Evolutionary conservation across 1,139 yeast genomes (phyloP).

Genomic region (Blastobotrys indianensis): DNA sequence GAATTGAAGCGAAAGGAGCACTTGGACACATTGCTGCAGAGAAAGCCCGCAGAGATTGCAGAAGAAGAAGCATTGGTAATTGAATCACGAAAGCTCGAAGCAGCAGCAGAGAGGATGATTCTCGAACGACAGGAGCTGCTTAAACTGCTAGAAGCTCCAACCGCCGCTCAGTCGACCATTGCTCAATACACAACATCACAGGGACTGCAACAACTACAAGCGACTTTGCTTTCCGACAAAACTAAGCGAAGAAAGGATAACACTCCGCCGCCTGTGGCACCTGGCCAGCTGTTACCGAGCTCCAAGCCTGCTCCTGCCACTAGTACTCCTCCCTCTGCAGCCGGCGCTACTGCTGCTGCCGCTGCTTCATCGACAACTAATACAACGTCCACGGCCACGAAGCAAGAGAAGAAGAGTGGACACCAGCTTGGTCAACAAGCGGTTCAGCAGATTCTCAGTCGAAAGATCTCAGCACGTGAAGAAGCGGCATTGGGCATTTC

Average conservation of each 20-base stretch:
- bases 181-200: conserved; percentile 79
- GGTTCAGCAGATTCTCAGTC: conserved; percentile 41
- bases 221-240: conserved; percentile 74
- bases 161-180: conserved; percentile 66
- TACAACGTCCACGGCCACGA: conserved; percentile 8
- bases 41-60: conserved; percentile 96
- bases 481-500: conserved; percentile 82
- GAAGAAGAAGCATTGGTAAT: conserved; percentile 93
- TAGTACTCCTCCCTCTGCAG: not conserved
- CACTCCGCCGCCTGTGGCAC: conserved; percentile 41
- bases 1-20: conserved; percentile 80
- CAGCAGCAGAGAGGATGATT: conserved; percentile 86
- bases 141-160: conserved; percentile 82
- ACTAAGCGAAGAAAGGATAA: conserved; percentile 48
- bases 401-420: conserved; percentile 22
- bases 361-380: conserved; percentile 9
- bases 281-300: conserved; percentile 19
- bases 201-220: conserved; percentile 82
- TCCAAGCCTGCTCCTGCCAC: not conserved
- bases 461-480: conserved; percentile 66
- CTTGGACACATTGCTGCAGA: conserved; percentile 62
- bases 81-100: conserved; percentile 88
- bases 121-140: conserved; percentile 76
- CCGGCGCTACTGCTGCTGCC: conserved; percentile 25
- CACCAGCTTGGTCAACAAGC: conserved; percentile 26